A percentile compares a stretch with the other conserved stretches of the same genome.
phyloP scores from a whole-genome alignment of 129 eudicot genomes.

The Flaveria robusta region DNA sequence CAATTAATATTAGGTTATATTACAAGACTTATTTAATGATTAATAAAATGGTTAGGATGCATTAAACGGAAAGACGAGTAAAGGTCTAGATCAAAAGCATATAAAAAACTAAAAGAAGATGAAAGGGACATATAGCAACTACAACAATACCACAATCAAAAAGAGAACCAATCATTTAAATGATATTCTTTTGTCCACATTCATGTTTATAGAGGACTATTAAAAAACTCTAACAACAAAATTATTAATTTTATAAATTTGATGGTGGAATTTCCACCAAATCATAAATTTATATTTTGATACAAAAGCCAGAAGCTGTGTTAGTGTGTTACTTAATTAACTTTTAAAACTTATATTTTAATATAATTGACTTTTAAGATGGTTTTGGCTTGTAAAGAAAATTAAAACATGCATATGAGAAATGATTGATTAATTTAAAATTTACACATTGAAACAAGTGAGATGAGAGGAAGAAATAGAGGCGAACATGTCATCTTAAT shows the following conservation, averaged over 20 bases:
- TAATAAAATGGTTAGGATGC: conserved; percentile 21
- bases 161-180: conserved; percentile 40
- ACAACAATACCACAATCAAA: conserved; percentile 39
- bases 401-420: too few relatives aligned
- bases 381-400: too few relatives aligned
- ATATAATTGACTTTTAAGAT: too few relatives aligned
- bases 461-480: too few relatives aligned
- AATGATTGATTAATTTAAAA: too few relatives aligned
- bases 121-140: conserved; percentile 47
- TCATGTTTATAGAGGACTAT: conserved; percentile 21
- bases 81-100: conserved; percentile 39
- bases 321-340: too few relatives aligned
- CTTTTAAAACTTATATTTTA: too few relatives aligned
- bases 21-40: not conserved
- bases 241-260: not conserved
- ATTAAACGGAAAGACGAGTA: conserved; percentile 21
- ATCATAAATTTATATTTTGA: conserved; percentile 17
- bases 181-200: conserved; percentile 44
- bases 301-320: too few relatives aligned
- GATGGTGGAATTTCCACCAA: conserved; percentile 44
- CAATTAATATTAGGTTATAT: not conserved
- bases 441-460: too few relatives aligned
- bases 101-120: conserved; percentile 15
- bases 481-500: not conserved
- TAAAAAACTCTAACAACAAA: conserved; percentile 19